These are phyloP conservation scores for Nicotiana sylvestris DNA, from an alignment of 257 asterid genomes.

Conservation along the genomic window DNA sequence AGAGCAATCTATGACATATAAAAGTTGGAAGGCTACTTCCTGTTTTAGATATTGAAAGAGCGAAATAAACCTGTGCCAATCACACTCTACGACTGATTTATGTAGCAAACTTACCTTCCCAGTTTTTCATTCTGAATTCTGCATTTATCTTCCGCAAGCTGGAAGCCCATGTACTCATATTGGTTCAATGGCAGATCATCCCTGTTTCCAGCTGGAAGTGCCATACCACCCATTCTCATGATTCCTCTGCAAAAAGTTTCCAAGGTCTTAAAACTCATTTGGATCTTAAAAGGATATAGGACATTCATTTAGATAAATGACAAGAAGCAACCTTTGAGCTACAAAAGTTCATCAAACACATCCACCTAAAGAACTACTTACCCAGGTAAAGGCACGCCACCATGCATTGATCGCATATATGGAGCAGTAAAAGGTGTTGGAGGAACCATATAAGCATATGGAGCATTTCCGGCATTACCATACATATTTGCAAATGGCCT, in stretches of 20 bases:
- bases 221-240: conserved; percentile 47
- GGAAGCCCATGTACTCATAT: conserved; percentile 36
- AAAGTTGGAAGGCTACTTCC: neutral
- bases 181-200: conserved; percentile 19
- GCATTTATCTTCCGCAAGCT: conserved; percentile 39
- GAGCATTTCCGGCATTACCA: conserved; percentile 53
- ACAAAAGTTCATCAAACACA: neutral
- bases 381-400: conserved; percentile 42
- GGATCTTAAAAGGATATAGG: conserved; percentile 2
- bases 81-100: neutral
- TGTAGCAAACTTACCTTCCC: conserved; percentile 44
- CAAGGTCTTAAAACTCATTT: conserved; percentile 1
- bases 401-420: conserved; percentile 35
- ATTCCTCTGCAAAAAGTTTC: conserved; percentile 42
- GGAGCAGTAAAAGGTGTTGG: conserved; percentile 45
- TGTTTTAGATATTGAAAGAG: neutral
- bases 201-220: conserved; percentile 31
- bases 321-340: neutral
- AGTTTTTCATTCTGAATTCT: conserved; percentile 37
- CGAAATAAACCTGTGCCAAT: neutral
- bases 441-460: conserved; percentile 52
- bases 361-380: conserved; percentile 22
- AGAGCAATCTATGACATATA: neutral
- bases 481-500: conserved; percentile 57
- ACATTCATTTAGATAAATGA: neutral